Percentiles rank a stretch among this genome's conserved stretches.
Evolutionary conservation across 2,329 filamentous ascomycete genomes (phyloP).

Genomic region (Aspergillus sojae): DNA sequence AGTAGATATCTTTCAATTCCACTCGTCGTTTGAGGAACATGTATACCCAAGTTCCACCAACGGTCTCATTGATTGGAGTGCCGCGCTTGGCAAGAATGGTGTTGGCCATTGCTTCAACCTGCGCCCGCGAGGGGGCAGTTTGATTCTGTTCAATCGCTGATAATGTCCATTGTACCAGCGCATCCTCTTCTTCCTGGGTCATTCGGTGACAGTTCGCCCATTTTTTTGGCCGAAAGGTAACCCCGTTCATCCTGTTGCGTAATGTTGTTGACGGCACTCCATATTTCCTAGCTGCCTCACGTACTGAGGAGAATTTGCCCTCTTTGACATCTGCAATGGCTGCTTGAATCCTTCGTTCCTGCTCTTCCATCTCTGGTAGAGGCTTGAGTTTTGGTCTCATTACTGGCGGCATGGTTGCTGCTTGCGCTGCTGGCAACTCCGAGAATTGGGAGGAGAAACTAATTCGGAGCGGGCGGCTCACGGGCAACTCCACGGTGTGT

Average conservation of each 20-base stretch:
- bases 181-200: constrained; percentile 10
- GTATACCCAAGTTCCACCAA: constrained; percentile 15
- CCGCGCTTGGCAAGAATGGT: constrained; percentile 4
- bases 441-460: neutral
- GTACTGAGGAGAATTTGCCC: neutral
- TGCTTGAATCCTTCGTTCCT: neutral
- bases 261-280: constrained; percentile 4
- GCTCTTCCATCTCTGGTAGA: constrained; percentile 1
- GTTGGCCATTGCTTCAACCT: constrained; percentile 16
- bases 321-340: constrained; percentile 6
- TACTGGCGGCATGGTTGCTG: constrained; percentile 10
- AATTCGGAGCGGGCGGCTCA: neutral
- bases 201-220: constrained; percentile 1
- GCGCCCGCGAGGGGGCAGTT: neutral
- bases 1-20: constrained; percentile 5
- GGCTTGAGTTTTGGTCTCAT: neutral
- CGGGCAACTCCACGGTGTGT: neutral
- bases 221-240: neutral
- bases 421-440: neutral
- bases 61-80: neutral
- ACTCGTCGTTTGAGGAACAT: constrained; percentile 10
- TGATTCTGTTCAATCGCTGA: constrained; percentile 5
- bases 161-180: constrained; percentile 10
- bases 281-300: constrained; percentile 9
- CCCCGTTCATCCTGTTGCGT: neutral